A percentile compares a stretch with the other conserved stretches of the same genome.
Conservation (phyloP, 352 stramenopile genomes). For the Phytophthora pisi region DNA sequence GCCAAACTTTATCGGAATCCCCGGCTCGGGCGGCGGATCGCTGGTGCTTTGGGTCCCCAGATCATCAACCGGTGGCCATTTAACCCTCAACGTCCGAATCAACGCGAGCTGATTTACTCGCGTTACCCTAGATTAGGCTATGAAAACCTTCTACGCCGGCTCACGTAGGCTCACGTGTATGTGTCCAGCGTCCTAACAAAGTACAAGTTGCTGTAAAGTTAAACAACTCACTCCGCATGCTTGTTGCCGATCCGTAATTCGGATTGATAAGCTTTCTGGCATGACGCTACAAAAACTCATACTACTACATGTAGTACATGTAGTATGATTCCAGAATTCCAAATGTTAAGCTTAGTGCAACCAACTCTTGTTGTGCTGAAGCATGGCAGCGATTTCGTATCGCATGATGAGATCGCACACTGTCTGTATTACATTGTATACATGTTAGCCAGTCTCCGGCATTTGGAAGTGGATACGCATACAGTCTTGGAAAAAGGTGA, state of each 20-base stretch:
- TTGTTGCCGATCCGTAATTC: neutral
- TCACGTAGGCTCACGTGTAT: neutral
- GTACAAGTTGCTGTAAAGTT: neutral
- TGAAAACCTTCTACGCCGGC: constrained; percentile 1
- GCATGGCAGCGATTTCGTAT: too few species aligned
- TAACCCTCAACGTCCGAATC: constrained; percentile 41
- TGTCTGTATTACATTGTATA: too few species aligned
- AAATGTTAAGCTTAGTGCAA: too few species aligned
- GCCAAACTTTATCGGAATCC: constrained; percentile 40
- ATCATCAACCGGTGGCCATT: constrained; percentile 31
- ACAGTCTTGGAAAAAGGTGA: too few species aligned
- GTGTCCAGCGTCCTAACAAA: constrained; percentile 1
- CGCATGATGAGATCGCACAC: too few species aligned
- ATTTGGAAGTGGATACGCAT: too few species aligned
- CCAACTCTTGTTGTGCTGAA: too few species aligned
- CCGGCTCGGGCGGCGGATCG: constrained; percentile 36
- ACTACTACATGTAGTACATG: too few species aligned
- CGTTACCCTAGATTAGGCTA: constrained; percentile 11
- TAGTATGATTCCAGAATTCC: too few species aligned
- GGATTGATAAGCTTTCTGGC: too few species aligned
- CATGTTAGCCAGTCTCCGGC: neutral
- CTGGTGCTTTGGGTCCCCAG: constrained; percentile 49
- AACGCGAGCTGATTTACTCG: constrained; percentile 43
- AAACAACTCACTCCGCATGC: neutral
- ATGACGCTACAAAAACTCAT: too few species aligned